Percentiles rank a stretch among this genome's conserved stretches.
Conservation (phyloP, 2,329 filamentous ascomycete species). For the Periconia macrospinosa region DNA sequence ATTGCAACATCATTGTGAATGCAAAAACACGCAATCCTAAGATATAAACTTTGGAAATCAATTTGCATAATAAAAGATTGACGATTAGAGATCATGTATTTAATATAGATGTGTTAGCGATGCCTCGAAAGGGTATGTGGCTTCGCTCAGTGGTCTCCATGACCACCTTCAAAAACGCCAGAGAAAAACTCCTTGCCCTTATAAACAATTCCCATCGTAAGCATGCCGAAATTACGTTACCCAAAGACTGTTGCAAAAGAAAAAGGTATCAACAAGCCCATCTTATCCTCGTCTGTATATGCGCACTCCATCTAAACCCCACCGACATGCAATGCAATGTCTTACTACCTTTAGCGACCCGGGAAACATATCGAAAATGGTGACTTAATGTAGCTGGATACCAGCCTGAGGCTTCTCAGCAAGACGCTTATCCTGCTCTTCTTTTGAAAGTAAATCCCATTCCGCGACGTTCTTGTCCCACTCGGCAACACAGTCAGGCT, state of each 20-base stretch:
- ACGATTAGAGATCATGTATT: background rate
- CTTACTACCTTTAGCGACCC: background rate
- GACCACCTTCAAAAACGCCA: background rate
- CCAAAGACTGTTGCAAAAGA: background rate
- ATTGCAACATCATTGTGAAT: no score
- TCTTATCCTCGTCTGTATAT: background rate
- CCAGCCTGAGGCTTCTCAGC: constrained; percentile 34
- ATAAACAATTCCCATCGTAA: background rate
- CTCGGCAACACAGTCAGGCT: constrained; percentile 61
- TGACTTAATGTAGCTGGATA: background rate
- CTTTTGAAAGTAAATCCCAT: constrained; percentile 61
- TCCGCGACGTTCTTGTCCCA: constrained; percentile 68
- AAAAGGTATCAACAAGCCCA: background rate
- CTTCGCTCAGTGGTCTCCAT: background rate
- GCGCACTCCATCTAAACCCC: background rate
- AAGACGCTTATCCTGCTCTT: constrained; percentile 60
- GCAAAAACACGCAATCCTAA: no score
- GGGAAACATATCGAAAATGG: background rate
- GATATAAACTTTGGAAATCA: no score
- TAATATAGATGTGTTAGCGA: background rate
- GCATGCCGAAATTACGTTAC: background rate
- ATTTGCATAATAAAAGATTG: no score
- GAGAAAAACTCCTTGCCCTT: background rate
- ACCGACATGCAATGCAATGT: background rate
- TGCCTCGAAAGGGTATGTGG: constrained; percentile 2